These are phyloP conservation scores for Fagopyrum homotropicum DNA, from an alignment of 148 eudicot species.

Conservation along the genomic window DNA sequence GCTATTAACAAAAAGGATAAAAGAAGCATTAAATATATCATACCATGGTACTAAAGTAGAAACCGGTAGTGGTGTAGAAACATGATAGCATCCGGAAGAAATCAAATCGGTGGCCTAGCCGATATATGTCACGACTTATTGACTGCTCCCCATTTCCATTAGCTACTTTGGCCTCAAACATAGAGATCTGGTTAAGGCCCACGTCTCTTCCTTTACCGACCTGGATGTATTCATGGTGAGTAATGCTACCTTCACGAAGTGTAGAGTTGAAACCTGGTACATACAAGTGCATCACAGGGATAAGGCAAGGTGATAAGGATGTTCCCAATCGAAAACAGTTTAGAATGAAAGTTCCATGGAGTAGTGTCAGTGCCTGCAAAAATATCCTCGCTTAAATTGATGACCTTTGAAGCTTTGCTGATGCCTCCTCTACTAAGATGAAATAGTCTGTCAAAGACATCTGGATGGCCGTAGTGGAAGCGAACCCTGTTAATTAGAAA, in stretches of 20 bases:
- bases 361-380: constrained; percentile 44
- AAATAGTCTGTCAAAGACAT: constrained; percentile 63
- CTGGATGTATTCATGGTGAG: constrained; percentile 76
- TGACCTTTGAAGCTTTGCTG: constrained; percentile 60
- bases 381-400: constrained; percentile 67
- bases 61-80: constrained; percentile 56
- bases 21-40: constrained; percentile 7
- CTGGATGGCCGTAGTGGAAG: constrained; percentile 77
- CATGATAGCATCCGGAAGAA: constrained; percentile 70
- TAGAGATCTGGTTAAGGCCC: constrained; percentile 62
- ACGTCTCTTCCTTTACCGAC: constrained; percentile 78
- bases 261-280: constrained; percentile 60
- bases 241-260: constrained; percentile 63
- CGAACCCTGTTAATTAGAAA: constrained; percentile 39
- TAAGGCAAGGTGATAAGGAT: background rate
- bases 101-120: constrained; percentile 73
- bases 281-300: background rate
- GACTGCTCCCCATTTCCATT: constrained; percentile 73
- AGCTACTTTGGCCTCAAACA: constrained; percentile 70
- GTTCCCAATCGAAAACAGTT: background rate
- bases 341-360: background rate
- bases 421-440: constrained; percentile 67
- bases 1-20: background rate
- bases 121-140: constrained; percentile 60
- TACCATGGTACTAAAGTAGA: constrained; percentile 62